These are phyloP conservation scores for Andrographis paniculata DNA, from an alignment of 305 asterid genomes.

Conservation along the genomic window DNA sequence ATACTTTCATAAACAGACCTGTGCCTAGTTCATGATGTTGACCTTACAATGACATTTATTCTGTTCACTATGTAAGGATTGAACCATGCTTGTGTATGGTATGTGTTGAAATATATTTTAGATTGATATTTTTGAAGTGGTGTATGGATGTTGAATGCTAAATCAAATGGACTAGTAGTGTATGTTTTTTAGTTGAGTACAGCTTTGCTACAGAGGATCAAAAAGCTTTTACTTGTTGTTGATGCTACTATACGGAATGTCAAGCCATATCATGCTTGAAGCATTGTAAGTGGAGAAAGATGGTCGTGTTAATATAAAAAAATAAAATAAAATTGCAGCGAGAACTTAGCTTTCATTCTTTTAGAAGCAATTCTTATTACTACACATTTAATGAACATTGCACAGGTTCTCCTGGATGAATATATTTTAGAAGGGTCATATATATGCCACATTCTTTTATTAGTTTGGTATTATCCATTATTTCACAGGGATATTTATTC, in stretches of 20 bases:
- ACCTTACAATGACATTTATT: slow-evolving; percentile 14
- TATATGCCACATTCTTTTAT: neutral
- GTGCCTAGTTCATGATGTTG: too few relatives aligned
- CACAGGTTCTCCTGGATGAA: slow-evolving; percentile 8
- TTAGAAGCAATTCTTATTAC: neutral
- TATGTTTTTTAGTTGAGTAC: neutral
- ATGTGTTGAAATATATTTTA: slow-evolving; percentile 1
- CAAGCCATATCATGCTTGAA: neutral
- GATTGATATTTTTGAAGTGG: too few relatives aligned
- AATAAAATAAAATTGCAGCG: slow-evolving; percentile 1
- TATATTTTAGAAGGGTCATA: slow-evolving; percentile 2
- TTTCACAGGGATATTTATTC: neutral
- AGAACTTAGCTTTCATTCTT: too few relatives aligned
- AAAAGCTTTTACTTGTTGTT: neutral
- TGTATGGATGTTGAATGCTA: too few relatives aligned
- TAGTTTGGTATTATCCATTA: neutral
- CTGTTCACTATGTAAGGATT: slow-evolving; percentile 2
- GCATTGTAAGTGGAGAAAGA: slow-evolving; percentile 7
- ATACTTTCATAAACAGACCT: too few relatives aligned
- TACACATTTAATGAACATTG: too few relatives aligned
- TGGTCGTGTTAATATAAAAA: slow-evolving; percentile 3
- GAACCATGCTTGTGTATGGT: slow-evolving; percentile 8
- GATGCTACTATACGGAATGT: neutral
- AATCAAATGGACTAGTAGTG: slow-evolving; percentile 2
- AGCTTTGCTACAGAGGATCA: neutral